phyloP scores from a whole-genome alignment of 2,329 filamentous ascomycete species.

The Aureobasidium lini region DNA sequence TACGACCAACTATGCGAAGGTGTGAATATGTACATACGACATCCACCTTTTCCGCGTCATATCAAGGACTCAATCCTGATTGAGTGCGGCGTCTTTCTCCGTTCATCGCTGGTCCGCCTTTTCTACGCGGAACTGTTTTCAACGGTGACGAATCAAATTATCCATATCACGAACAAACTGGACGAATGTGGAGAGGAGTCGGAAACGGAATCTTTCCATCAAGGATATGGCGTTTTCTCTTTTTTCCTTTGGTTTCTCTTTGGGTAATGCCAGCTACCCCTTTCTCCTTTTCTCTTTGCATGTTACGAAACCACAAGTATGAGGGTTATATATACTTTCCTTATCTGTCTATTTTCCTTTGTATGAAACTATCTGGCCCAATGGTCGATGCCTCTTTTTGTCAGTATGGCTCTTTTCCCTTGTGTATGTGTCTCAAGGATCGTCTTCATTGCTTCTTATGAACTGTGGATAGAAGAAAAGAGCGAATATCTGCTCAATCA shows the following conservation, averaged over 20 bases:
- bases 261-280: slow-evolving; percentile 2
- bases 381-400: neutral
- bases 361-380: neutral
- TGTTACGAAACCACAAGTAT: neutral
- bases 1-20: neutral
- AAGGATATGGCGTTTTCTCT: neutral
- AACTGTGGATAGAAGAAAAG: too few species aligned
- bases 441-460: too few species aligned
- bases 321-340: neutral
- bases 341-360: neutral
- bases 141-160: neutral
- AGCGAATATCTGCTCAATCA: too few species aligned
- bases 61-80: neutral
- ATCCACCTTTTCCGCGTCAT: neutral
- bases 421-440: neutral
- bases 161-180: slow-evolving; percentile 4
- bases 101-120: neutral
- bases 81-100: neutral
- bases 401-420: too few species aligned
- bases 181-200: neutral
- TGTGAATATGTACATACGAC: neutral
- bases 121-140: neutral
- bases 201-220: neutral
- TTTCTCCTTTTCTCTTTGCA: neutral
- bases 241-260: neutral